Conservation (phyloP, 164 flowering plant genomes). For the Magnolia kwangsiensis region DNA sequence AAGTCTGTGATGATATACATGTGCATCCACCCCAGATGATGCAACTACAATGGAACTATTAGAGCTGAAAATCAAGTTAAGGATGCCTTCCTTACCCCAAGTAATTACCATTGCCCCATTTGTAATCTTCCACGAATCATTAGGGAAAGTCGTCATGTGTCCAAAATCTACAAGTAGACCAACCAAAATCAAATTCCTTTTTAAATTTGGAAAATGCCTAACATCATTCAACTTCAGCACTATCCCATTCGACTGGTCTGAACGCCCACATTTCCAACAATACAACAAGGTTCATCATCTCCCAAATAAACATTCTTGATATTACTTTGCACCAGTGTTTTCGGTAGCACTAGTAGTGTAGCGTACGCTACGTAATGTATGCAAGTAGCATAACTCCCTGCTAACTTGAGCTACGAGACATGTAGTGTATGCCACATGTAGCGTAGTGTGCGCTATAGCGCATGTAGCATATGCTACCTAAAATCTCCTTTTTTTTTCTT, state of each 20-base stretch:
- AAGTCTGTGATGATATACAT: neutral
- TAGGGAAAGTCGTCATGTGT: neutral
- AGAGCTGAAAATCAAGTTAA: neutral
- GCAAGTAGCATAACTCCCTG: too few species aligned
- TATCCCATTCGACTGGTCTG: neutral
- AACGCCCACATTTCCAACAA: conserved; percentile 6
- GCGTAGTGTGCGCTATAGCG: too few species aligned
- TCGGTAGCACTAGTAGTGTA: too few species aligned
- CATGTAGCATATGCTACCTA: too few species aligned
- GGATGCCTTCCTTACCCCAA: neutral
- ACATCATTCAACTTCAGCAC: conserved; percentile 1
- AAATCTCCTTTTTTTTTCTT: too few species aligned
- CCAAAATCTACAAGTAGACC: neutral
- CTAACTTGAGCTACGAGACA: too few species aligned
- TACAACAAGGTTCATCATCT: neutral
- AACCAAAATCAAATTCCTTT: neutral
- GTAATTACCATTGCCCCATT: conserved; percentile 1
- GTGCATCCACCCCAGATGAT: neutral
- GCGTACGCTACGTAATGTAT: too few species aligned
- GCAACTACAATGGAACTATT: neutral
- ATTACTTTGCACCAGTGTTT: neutral
- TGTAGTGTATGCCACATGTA: too few species aligned
- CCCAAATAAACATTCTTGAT: conserved; percentile 6
- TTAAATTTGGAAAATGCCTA: conserved; percentile 3
- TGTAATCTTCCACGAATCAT: neutral